Percentiles rank a stretch among this genome's conserved stretches.
phyloP scores from a whole-genome alignment of 2,329 filamentous ascomycete genomes.

The Aspergillus uvarum region DNA sequence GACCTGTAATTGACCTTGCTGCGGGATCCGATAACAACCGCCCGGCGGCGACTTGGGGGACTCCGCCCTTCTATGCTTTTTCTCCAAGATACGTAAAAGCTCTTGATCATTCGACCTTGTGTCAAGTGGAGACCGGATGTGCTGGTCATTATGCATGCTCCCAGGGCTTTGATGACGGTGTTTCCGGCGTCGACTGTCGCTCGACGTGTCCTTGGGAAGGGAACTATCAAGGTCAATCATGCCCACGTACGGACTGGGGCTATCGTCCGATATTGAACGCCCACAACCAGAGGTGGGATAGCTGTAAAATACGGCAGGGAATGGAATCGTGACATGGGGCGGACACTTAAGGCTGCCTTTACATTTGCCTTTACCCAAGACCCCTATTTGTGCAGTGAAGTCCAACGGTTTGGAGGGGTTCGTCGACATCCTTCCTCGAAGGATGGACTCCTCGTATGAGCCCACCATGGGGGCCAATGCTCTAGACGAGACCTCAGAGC shows the following conservation, averaged over 20 bases:
- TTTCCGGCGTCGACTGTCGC: slow-evolving; percentile 41
- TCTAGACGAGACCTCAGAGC: slow-evolving; percentile 71
- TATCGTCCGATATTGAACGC: slow-evolving; percentile 69
- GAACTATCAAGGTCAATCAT: slow-evolving; percentile 87
- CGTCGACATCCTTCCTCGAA: slow-evolving; percentile 94
- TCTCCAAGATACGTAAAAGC: slow-evolving; percentile 51
- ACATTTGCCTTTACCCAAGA: slow-evolving; percentile 84
- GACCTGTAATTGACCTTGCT: slow-evolving; percentile 91
- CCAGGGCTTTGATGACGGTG: slow-evolving; percentile 33
- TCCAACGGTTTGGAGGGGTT: slow-evolving; percentile 88
- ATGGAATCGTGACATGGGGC: slow-evolving; percentile 83
- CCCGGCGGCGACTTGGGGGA: slow-evolving; percentile 71
- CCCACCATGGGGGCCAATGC: slow-evolving; percentile 95
- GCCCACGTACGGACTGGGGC: slow-evolving; percentile 93
- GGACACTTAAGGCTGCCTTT: slow-evolving; percentile 83
- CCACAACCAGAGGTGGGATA: slow-evolving; percentile 70
- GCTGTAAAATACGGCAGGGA: slow-evolving; percentile 94
- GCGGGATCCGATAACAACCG: slow-evolving; percentile 89
- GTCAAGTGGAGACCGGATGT: slow-evolving; percentile 12
- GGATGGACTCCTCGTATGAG: slow-evolving; percentile 95
- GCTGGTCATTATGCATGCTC: slow-evolving; percentile 11
- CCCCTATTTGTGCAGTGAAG: slow-evolving; percentile 93
- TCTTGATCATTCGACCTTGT: slow-evolving; percentile 26
- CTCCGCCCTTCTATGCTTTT: slow-evolving; percentile 59
- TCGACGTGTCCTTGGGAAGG: slow-evolving; percentile 53